Evolutionary conservation across 1,284 basidiomycete species (phyloP), one percentile per base, ranked within the genome.

Genomic region (Trichosporon ovoides): DNA sequence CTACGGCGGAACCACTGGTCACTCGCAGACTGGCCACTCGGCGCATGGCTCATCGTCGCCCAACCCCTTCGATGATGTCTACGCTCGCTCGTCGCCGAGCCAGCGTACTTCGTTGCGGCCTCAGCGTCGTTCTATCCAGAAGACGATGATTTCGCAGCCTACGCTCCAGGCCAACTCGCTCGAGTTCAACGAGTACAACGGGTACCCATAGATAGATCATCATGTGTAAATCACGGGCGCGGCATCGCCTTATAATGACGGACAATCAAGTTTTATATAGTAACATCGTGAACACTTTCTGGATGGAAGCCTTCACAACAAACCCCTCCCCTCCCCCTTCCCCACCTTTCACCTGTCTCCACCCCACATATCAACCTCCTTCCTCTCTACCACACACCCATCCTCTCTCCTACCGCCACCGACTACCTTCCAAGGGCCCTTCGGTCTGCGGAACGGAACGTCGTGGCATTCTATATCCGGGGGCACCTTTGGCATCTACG

Each of bases 31-130:
- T 16, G 43, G 43, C 16, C 43, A 48, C 43, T 31, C 24, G 16
- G 43, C 43, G 38, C 55, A 43, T 34, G 46, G 24, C 12, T 48
- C 43, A 18, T 48, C 43, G 43, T 52, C 50, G 38, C 69, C 71
- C 52, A 78, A 78, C 57, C 76, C 75, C 5, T 78, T 78, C 59
- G 75, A 77, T 59, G 75, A 77, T 58, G 70, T 74, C 18, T 73
- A 71, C 28, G 69, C 69, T 24, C 65, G 71, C 19, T 69, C 69
- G 2, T 56, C 58, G 37, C 59, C 59, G 22, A 58, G 56, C 4
- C 61, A 56, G 1, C 61, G 61, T 18, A 52, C 56, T 55, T 56
- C 58, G 10, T 34, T 52, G 28, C 61, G 61, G 3, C 61, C 61
- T 20, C 61, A 63, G 61, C 58, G 61, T 33, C 61, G 61, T 7